Base-by-base conservation (phyloP, 1,139 yeast genomes). In the Yamadazyma friedrichii region DNA sequence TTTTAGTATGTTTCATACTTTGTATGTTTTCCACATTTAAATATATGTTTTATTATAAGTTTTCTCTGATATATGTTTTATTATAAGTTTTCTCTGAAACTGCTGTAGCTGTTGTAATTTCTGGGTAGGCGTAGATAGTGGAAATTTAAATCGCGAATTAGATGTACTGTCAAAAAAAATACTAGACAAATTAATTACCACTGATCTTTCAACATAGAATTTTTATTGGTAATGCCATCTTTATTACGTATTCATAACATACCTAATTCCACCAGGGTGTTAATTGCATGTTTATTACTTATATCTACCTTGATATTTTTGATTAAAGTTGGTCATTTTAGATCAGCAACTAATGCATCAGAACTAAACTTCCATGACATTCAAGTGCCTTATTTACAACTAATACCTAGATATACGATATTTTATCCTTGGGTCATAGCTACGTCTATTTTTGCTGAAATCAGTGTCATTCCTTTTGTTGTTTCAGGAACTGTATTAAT, bases 391-490 rank as follows among this genome's bases (percentile, higher is more conserved):
- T 69, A 74, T 42, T 54, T 88, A 41, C 91, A 87, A 58, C 66
- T 88, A 58, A 77, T 88, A 5, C 96, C 96, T 3, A 65, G 74
- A 16, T 66, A 72, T 40, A 75, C 86, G 0, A 55, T 83, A 3
- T 64, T 64, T 43, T 74, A 79, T 47, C 95, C 96, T 4, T 85
- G 95, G 91, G 87, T 87, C 1, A 51, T 88, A n/a, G 53, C 81
- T 27, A 76, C 87, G 2, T 73, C 94, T 0, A 74, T 87, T 13
- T 85, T 87, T 59, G 81, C 88, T 2, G 96, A 88, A 55, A 74
- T 76, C 24, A 65, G 80, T 15, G 41, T 83, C 1, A 52, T 81
- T 46, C 70, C 78, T 31, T 74, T 80, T 44, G 10, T 76, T 5
- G 44, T 78, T 4, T 77, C 88, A 1, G 55, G 74, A 6, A 49